Percentiles rank a stretch among this genome's conserved stretches.
These are phyloP conservation scores for Nephelium lappaceum DNA, from an alignment of 345 rosid species.

Conservation along the genomic window DNA sequence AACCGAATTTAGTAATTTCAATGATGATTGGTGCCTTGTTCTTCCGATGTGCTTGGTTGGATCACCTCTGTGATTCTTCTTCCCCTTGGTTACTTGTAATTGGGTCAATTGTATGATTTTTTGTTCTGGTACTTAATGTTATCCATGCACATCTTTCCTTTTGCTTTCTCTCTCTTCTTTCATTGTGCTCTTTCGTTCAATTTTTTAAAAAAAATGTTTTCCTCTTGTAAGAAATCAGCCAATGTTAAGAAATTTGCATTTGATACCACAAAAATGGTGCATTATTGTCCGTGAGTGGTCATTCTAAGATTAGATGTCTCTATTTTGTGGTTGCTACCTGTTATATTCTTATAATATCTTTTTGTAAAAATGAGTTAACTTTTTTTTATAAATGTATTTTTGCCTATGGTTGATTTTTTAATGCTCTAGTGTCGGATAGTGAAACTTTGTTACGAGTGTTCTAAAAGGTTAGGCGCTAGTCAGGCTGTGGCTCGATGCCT, in stretches of 20 bases:
- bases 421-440: neutral
- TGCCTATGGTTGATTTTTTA: neutral
- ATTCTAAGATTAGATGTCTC: neutral
- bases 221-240: neutral
- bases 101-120: neutral
- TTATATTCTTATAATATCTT: neutral
- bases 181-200: neutral
- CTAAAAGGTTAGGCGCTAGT: too few relatives aligned
- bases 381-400: neutral
- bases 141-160: neutral
- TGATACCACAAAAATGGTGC: neutral
- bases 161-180: neutral
- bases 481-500: too few relatives aligned
- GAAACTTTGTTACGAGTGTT: neutral
- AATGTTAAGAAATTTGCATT: neutral
- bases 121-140: neutral
- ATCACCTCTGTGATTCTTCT: neutral
- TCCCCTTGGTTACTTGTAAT: neutral
- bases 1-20: neutral
- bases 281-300: neutral
- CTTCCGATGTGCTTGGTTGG: neutral
- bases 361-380: neutral
- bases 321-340: neutral
- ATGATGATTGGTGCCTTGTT: neutral
- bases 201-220: too few relatives aligned